Conservation (phyloP, 140 eudicot species). For the Anethum foeniculum region DNA sequence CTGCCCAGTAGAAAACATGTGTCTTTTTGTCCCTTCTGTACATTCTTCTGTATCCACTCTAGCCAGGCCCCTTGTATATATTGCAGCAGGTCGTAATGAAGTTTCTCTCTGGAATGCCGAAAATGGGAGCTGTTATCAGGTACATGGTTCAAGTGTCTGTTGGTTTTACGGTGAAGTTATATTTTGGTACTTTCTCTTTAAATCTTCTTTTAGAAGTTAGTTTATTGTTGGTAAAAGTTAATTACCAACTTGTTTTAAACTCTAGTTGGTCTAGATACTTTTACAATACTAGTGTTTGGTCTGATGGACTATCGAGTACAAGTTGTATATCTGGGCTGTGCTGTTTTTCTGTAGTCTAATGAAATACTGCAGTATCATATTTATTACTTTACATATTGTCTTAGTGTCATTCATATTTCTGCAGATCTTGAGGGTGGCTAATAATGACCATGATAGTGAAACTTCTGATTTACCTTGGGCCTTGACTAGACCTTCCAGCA, state of each 20-base stretch:
- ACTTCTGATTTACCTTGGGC: slow-evolving; percentile 72
- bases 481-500: slow-evolving; percentile 60
- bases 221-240: background rate
- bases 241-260: background rate
- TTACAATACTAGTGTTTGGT: background rate
- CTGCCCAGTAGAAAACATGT: slow-evolving; percentile 66
- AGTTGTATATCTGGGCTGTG: background rate
- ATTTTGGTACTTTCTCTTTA: slow-evolving; percentile 3
- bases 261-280: background rate
- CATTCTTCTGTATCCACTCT: slow-evolving; percentile 48
- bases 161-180: background rate
- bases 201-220: background rate
- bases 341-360: background rate
- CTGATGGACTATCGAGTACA: background rate
- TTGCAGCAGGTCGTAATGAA: slow-evolving; percentile 95
- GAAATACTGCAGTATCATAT: background rate
- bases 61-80: slow-evolving; percentile 86
- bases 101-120: slow-evolving; percentile 98
- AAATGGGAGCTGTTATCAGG: slow-evolving; percentile 98
- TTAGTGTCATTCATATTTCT: slow-evolving; percentile 6
- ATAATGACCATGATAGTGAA: slow-evolving; percentile 55
- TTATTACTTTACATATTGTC: background rate
- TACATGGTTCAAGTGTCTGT: slow-evolving; percentile 10
- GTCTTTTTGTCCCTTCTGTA: slow-evolving; percentile 73
- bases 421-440: slow-evolving; percentile 72